Conservation (phyloP, 2,329 filamentous ascomycete genomes). For the Claviceps arundinis region DNA sequence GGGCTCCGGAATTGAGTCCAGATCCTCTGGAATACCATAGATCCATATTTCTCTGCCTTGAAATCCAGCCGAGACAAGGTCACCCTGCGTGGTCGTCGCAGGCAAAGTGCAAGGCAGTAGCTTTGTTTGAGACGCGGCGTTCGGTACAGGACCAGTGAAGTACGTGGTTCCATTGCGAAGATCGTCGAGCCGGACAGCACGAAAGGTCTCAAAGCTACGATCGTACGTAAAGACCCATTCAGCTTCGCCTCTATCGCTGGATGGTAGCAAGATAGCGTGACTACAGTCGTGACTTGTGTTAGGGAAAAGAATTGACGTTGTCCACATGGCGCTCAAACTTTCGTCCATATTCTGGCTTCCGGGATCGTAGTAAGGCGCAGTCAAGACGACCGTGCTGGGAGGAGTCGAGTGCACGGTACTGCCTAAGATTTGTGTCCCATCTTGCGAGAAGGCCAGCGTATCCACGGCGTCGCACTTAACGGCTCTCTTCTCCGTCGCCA, state of each 20-base stretch:
- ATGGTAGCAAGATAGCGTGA: slow-evolving; percentile 57
- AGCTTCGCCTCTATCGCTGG: slow-evolving; percentile 49
- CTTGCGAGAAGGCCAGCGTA: slow-evolving; percentile 59
- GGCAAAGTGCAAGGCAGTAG: slow-evolving; percentile 56
- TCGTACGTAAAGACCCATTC: slow-evolving; percentile 71
- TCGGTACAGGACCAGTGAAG: slow-evolving; percentile 57
- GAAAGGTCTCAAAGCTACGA: slow-evolving; percentile 61
- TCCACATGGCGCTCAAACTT: slow-evolving; percentile 65
- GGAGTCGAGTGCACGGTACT: slow-evolving; percentile 53
- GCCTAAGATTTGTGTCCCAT: slow-evolving; percentile 66
- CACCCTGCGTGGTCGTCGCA: slow-evolving; percentile 53
- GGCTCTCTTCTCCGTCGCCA: slow-evolving; percentile 55
- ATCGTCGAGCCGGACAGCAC: slow-evolving; percentile 63
- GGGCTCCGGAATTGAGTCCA: slow-evolving; percentile 46
- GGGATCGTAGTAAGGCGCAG: slow-evolving; percentile 67
- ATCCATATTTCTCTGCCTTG: slow-evolving; percentile 61
- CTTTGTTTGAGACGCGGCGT: slow-evolving; percentile 37
- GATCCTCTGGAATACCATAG: slow-evolving; percentile 62
- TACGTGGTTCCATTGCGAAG: slow-evolving; percentile 65
- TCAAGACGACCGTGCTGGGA: slow-evolving; percentile 62
- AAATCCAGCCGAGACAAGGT: slow-evolving; percentile 63
- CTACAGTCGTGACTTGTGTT: slow-evolving; percentile 69
- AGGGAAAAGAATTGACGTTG: slow-evolving; percentile 72
- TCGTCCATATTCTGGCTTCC: slow-evolving; percentile 54
- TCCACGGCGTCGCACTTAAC: slow-evolving; percentile 72